Conservation (phyloP, 108 stramenopile genomes). For the Pinguiococcus pyrenoidosus region DNA sequence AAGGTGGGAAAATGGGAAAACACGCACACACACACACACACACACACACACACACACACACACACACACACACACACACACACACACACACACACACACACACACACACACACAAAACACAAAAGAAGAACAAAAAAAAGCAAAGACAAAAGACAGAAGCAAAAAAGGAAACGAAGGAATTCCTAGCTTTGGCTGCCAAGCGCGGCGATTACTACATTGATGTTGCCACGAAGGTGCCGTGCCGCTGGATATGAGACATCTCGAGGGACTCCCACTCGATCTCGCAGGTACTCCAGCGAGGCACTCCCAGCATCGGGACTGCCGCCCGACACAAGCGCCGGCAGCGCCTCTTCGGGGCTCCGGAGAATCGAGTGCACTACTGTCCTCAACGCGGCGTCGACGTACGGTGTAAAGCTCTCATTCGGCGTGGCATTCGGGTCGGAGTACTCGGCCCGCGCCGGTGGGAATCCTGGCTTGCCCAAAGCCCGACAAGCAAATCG, state of each 20-base stretch:
- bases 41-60: no score
- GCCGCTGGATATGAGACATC: slow-evolving; percentile 80
- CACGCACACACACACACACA: no score
- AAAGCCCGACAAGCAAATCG: slow-evolving; percentile 69
- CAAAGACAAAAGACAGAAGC: no score
- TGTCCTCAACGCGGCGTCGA: slow-evolving; percentile 45
- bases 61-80: no score
- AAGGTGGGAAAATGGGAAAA: no score
- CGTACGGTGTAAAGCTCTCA: slow-evolving; percentile 12
- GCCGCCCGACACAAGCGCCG: background rate
- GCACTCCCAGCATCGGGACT: slow-evolving; percentile 29
- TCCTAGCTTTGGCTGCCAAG: no score
- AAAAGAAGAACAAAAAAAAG: no score
- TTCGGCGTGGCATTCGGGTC: slow-evolving; percentile 57
- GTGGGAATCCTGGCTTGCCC: slow-evolving; percentile 59
- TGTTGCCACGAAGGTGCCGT: slow-evolving; percentile 41
- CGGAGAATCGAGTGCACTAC: background rate
- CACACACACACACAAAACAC: no score
- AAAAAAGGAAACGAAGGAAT: no score
- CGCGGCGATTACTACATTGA: no score
- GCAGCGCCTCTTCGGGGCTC: background rate
- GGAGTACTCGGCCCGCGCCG: slow-evolving; percentile 56
- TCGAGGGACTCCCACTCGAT: slow-evolving; percentile 77
- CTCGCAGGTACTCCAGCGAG: slow-evolving; percentile 55
- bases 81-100: no score